Conservation (phyloP, 2,329 filamentous ascomycete genomes). For the Parascedosporium putredinis region DNA sequence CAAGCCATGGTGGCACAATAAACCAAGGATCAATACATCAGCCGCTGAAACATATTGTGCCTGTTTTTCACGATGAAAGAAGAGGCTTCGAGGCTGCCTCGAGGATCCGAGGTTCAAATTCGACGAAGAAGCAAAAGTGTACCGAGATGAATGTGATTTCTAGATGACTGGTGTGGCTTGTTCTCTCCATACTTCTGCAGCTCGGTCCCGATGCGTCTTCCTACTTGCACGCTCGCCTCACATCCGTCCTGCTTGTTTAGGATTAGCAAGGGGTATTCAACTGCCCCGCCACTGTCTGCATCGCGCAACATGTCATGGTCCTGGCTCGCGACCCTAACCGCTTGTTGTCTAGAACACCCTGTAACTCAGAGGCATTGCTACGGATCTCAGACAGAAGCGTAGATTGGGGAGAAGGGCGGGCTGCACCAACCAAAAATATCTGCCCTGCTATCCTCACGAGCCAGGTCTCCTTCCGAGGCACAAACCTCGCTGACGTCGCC, state of each 20-base stretch:
- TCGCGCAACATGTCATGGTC: neutral
- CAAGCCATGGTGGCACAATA: no score
- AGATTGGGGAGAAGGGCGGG: neutral
- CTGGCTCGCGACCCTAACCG: neutral
- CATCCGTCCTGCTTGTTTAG: neutral
- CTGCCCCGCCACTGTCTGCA: neutral
- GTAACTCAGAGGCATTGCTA: neutral
- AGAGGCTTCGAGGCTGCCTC: no score
- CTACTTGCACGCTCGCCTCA: no score
- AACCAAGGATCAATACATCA: neutral
- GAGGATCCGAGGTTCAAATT: neutral
- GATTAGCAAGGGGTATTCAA: neutral
- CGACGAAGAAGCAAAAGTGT: neutral
- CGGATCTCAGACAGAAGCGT: neutral
- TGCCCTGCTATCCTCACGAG: neutral
- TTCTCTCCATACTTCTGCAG: neutral
- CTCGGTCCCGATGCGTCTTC: neutral
- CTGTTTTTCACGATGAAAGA: no score
- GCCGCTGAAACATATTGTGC: no score
- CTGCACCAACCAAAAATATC: neutral
- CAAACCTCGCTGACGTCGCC: neutral
- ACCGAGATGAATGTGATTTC: no score
- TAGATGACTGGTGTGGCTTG: neutral
- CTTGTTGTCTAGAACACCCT: neutral
- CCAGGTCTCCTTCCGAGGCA: neutral